phyloP scores from a whole-genome alignment of 805 yeast species.

The Suhomyces kilbournensis region DNA sequence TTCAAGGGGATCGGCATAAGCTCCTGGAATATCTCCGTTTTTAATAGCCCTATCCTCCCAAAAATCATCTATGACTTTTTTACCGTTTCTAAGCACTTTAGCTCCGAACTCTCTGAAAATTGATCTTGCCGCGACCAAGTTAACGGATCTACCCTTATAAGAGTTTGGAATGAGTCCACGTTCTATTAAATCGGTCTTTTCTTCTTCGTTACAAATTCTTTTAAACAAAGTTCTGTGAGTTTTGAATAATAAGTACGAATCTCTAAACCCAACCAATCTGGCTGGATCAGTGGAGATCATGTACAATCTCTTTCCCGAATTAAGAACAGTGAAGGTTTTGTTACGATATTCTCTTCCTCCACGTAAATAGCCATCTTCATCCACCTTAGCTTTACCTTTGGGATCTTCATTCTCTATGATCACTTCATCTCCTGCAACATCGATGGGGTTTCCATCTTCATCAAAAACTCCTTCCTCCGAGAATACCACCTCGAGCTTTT shows the following conservation, averaged over 20 bases:
- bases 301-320: slow-evolving; percentile 67
- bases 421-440: slow-evolving; percentile 72
- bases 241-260: slow-evolving; percentile 84
- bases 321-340: slow-evolving; percentile 60
- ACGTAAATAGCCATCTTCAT: slow-evolving; percentile 58
- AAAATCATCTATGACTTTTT: slow-evolving; percentile 81
- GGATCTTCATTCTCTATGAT: slow-evolving; percentile 67
- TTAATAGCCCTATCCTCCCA: slow-evolving; percentile 62
- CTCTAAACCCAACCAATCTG: slow-evolving; percentile 89
- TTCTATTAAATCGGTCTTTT: slow-evolving; percentile 78
- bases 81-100: slow-evolving; percentile 74
- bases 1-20: slow-evolving; percentile 66
- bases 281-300: slow-evolving; percentile 98
- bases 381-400: slow-evolving; percentile 74
- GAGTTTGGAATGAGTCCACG: slow-evolving; percentile 83
- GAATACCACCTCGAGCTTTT: slow-evolving; percentile 36
- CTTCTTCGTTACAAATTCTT: slow-evolving; percentile 67
- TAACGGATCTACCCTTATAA: slow-evolving; percentile 85
- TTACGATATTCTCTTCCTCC: slow-evolving; percentile 77
- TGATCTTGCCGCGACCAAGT: slow-evolving; percentile 86
- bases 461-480: slow-evolving; percentile 49
- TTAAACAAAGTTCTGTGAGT: slow-evolving; percentile 77
- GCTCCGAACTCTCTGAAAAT: slow-evolving; percentile 92
- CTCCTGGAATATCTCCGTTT: slow-evolving; percentile 69
- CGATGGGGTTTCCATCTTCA: slow-evolving; percentile 64